These are phyloP conservation scores for Paradendryphiella salina DNA, from an alignment of 2,329 filamentous ascomycete species.

Conservation along the genomic window DNA sequence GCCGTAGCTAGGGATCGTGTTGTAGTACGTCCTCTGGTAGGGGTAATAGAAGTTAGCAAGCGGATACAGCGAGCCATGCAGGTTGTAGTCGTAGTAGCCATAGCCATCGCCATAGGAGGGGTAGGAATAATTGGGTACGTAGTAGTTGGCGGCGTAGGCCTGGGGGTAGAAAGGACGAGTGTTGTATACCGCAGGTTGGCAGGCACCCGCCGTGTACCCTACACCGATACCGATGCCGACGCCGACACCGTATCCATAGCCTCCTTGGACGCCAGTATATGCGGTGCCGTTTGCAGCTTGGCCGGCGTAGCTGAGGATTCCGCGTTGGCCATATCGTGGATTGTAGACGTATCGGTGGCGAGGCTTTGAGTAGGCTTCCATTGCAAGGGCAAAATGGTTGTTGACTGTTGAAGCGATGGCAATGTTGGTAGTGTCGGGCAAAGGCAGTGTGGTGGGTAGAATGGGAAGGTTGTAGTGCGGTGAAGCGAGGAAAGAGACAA, in stretches of 20 bases:
- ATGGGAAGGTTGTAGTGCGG: conserved; percentile 1
- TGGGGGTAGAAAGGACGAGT: conserved; percentile 26
- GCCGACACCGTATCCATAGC: conserved; percentile 21
- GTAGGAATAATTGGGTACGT: conserved; percentile 17
- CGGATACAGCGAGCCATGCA: conserved; percentile 35
- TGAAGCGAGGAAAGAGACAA: conserved; percentile 10
- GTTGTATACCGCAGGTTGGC: conserved; percentile 34
- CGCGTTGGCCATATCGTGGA: conserved; percentile 36
- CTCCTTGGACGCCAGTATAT: conserved; percentile 26
- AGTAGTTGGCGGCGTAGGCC: conserved; percentile 22
- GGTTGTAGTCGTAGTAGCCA: conserved; percentile 30
- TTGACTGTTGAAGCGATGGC: background rate
- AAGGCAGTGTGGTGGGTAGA: background rate
- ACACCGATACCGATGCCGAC: conserved; percentile 18
- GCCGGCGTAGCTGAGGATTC: conserved; percentile 32
- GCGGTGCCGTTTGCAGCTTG: conserved; percentile 36
- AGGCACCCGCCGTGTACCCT: conserved; percentile 23
- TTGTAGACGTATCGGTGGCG: conserved; percentile 41
- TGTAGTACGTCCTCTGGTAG: conserved; percentile 41
- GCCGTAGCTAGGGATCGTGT: conserved; percentile 25
- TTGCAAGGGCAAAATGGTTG: conserved; percentile 6
- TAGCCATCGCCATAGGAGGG: conserved; percentile 25
- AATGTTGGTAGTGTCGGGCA: background rate
- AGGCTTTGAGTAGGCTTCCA: conserved; percentile 34
- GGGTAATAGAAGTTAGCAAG: conserved; percentile 44